Conservation (phyloP, 352 stramenopile species). For the Phytophthora pluvialis region DNA sequence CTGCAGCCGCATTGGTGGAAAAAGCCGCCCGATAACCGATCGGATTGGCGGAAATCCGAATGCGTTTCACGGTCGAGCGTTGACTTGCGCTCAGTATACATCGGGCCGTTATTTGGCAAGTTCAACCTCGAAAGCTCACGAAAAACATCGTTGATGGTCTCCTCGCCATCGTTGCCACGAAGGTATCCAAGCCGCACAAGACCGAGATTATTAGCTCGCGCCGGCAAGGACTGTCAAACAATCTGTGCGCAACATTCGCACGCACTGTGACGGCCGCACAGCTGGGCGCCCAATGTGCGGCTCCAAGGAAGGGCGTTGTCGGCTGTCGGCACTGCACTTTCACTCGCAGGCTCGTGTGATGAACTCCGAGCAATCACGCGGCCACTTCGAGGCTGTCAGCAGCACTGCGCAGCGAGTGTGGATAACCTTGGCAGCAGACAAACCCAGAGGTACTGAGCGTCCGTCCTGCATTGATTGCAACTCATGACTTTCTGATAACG, state of each 20-base stretch:
- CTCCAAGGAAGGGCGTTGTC: slow-evolving; percentile 3
- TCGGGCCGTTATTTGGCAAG: slow-evolving; percentile 12
- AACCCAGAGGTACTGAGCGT: too few relatives aligned
- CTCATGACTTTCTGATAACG: slow-evolving; percentile 10
- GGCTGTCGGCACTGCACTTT: slow-evolving; percentile 10
- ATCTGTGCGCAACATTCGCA: slow-evolving; percentile 13
- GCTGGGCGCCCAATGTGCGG: slow-evolving; percentile 23
- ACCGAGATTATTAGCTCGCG: not conserved
- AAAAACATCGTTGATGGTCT: not conserved
- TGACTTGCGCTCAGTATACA: slow-evolving; percentile 22
- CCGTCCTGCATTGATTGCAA: too few relatives aligned
- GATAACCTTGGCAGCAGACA: too few relatives aligned
- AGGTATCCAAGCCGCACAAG: too few relatives aligned
- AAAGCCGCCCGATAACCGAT: slow-evolving; percentile 4
- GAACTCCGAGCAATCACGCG: slow-evolving; percentile 8
- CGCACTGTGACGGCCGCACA: slow-evolving; percentile 17
- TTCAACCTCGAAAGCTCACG: slow-evolving; percentile 6
- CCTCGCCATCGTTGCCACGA: not conserved
- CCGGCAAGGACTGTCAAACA: slow-evolving; percentile 2
- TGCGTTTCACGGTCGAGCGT: slow-evolving; percentile 5
- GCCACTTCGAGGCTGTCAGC: too few relatives aligned
- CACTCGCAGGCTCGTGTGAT: slow-evolving; percentile 7
- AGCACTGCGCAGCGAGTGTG: too few relatives aligned
- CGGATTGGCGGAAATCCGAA: slow-evolving; percentile 16
- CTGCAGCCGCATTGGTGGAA: slow-evolving; percentile 20